phyloP scores from a whole-genome alignment of 1,284 basidiomycete genomes.

The Ceratobasidium papillatum region DNA sequence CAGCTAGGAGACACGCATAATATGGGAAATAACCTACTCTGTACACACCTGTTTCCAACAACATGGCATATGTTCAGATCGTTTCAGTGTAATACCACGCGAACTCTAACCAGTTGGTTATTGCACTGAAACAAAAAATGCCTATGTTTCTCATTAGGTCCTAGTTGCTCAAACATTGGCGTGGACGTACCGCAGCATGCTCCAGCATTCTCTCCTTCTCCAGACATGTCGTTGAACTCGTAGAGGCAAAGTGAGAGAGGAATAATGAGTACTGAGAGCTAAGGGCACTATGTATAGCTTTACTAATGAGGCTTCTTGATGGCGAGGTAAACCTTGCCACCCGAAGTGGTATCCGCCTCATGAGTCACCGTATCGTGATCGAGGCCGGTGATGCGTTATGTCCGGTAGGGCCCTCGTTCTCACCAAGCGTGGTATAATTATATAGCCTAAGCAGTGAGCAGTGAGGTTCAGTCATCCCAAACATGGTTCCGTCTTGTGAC shows the following conservation, averaged over 20 bases:
- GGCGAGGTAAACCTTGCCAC: neutral
- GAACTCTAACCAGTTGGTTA: neutral
- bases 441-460: too few species aligned
- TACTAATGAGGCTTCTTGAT: neutral
- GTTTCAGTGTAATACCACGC: neutral
- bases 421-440: too few species aligned
- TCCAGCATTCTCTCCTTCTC: neutral
- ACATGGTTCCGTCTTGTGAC: too few species aligned
- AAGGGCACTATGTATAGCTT: neutral
- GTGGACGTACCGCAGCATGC: neutral
- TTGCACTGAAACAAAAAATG: neutral
- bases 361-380: neutral
- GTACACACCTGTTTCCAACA: constrained; percentile 4
- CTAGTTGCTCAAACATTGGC: too few species aligned
- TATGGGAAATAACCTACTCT: neutral
- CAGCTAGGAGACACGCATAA: too few species aligned
- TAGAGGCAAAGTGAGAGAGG: neutral
- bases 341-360: neutral
- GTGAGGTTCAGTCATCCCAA: too few species aligned
- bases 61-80: neutral
- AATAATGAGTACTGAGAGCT: neutral
- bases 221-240: neutral
- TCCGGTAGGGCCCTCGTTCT: neutral
- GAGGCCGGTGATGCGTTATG: neutral
- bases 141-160: neutral